Conservation (phyloP, 2,329 filamentous ascomycete species). For the Colletotrichum incanum region DNA sequence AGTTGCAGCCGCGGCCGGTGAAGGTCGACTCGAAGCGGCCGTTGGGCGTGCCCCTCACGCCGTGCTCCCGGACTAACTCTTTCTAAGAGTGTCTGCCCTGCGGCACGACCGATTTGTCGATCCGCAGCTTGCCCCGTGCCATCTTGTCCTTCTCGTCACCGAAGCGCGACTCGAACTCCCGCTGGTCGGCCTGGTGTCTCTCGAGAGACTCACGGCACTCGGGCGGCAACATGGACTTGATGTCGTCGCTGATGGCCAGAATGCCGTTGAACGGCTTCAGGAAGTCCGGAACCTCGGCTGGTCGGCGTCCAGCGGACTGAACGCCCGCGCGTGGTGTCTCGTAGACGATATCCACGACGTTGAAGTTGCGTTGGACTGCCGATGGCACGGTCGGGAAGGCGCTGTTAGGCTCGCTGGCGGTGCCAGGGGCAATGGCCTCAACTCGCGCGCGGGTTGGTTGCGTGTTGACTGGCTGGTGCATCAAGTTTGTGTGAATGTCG, state of each 20-base stretch:
- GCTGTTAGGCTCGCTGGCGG: slow-evolving; percentile 48
- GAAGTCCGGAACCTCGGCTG: slow-evolving; percentile 59
- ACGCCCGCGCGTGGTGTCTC: slow-evolving; percentile 67
- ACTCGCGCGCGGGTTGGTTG: slow-evolving; percentile 91
- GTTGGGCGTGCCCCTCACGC: background rate
- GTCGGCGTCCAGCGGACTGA: slow-evolving; percentile 57
- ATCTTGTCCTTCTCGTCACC: slow-evolving; percentile 74
- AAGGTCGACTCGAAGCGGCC: background rate
- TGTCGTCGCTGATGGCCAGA: slow-evolving; percentile 74
- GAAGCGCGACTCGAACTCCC: slow-evolving; percentile 83
- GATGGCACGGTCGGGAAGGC: slow-evolving; percentile 65
- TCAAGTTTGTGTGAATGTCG: slow-evolving; percentile 92
- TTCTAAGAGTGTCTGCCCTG: slow-evolving; percentile 49
- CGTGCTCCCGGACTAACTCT: background rate
- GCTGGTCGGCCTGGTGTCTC: slow-evolving; percentile 75
- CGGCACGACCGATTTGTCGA: slow-evolving; percentile 77
- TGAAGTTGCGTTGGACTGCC: slow-evolving; percentile 69
- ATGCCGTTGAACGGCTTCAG: slow-evolving; percentile 73
- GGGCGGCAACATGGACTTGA: slow-evolving; percentile 75
- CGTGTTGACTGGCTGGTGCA: slow-evolving; percentile 90
- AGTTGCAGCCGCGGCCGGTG: slow-evolving; percentile 5
- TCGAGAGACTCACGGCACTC: slow-evolving; percentile 83
- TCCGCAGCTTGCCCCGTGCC: slow-evolving; percentile 67
- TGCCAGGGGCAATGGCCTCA: slow-evolving; percentile 73
- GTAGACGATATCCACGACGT: slow-evolving; percentile 69